Evolutionary conservation across 176 grass and related monocot species (phyloP).

Genomic region (Hsuehochloa calcarea): DNA sequence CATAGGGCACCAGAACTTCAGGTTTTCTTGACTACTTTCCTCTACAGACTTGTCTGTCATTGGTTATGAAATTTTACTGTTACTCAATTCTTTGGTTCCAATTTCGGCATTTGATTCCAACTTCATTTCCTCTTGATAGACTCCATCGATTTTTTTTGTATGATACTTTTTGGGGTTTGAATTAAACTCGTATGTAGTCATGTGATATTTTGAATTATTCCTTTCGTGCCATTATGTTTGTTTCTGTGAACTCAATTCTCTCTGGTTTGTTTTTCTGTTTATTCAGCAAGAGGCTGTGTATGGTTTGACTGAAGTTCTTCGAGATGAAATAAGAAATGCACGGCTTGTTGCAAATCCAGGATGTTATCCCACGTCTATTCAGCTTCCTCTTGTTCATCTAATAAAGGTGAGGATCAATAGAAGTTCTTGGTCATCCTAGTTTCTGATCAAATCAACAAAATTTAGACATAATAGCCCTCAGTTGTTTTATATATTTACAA

Average conservation of each 20-base stretch:
- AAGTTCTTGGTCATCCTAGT: not conserved
- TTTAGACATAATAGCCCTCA: not conserved
- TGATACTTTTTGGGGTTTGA: not conserved
- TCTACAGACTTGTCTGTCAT: not conserved
- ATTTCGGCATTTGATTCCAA: not conserved
- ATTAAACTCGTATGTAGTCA: not conserved
- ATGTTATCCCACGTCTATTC: conserved; percentile 93
- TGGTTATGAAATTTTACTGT: not conserved
- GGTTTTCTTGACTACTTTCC: conserved; percentile 37
- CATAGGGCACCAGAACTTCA: conserved; percentile 93
- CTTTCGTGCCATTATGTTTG: not conserved
- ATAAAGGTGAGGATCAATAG: conserved; percentile 61
- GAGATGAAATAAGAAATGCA: conserved; percentile 73
- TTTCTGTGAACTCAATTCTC: conserved; percentile 23
- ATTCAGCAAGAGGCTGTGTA: conserved; percentile 82
- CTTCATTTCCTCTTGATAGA: not conserved
- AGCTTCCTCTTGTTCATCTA: conserved; percentile 92
- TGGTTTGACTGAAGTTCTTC: conserved; percentile 85
- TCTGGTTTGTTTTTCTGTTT: conserved; percentile 8
- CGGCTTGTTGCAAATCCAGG: conserved; percentile 91
- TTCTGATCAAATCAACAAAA: not conserved
- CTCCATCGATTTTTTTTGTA: conserved; percentile 1
- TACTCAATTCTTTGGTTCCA: not conserved
- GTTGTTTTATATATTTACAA: not conserved
- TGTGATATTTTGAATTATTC: conserved; percentile 1